Base-by-base conservation (phyloP, 2,329 filamentous ascomycete genomes). In the Sordariomycetes sp. region DNA sequence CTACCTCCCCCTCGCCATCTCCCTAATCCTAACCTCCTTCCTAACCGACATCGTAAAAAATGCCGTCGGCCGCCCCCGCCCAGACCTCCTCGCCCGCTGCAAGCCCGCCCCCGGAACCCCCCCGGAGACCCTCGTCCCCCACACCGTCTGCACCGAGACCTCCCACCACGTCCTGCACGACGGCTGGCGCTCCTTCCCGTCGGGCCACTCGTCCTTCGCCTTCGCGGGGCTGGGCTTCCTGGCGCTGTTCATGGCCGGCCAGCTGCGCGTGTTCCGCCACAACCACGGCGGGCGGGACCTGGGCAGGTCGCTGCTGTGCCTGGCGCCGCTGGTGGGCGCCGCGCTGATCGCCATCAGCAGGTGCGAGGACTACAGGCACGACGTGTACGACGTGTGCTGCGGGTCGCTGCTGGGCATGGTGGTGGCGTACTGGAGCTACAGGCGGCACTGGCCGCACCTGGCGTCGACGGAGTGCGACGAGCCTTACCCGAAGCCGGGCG, bases 41-140 rank as follows among this genome's bases (percentile, higher is more conserved):
- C 76, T 97, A 51, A 97, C 94, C 52, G 92, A 97, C 69, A 75
- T 93, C 32, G 79, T 97, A 68, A 99, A 99, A 73, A 96, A 96
- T 68, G 81, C 88, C 11, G 88, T 93, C 28, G 90, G 90, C 10
- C 76, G 90, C 12, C 90, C 91, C 18, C 74, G 81, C 6, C 81
- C 81, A 0, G 81, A 85, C 62, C 68, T 85, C 3, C 68, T 85
- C 28, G 85, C 87, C n/a, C 85, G 94, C 43, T 99, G 94, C 73
- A 86, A 88, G 62, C 92, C 94, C 1, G 73, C 66, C 0, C 35
- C 67, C 0, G 75, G 71, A 37, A 81, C 81, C 2, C 74, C 78
- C 48, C 68, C 67, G 6, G 66, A 80, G 62, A 69, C 71, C 3
- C 76, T 88, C 1, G 84, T 88, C 43, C 83, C 79, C 18, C 81